Base-by-base conservation (phyloP, 768 basidiomycete species). In the Trametes cinnabarina region DNA sequence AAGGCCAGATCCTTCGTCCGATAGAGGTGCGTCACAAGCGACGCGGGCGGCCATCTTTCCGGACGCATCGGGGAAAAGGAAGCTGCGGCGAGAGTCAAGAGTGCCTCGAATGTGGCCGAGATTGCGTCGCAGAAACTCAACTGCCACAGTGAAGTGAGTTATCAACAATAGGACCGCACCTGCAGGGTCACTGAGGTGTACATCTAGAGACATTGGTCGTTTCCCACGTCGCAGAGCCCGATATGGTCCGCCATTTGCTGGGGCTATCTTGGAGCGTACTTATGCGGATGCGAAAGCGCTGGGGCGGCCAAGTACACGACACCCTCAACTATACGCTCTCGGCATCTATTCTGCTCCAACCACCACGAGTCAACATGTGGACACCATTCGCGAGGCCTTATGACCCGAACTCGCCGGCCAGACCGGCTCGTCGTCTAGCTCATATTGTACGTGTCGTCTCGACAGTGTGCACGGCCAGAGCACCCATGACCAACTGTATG, bases 21-120 rank as follows among this genome's bases (percentile, higher is more conserved):
- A 61, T 61, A 53, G 46, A 57, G 55, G 49, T 53, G 39, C 48
- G 41, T 47, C 50, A 53, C 41, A 15, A 47, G 25, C 19, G 44
- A 41, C 58, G 41, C 47, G 26, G 17, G 51, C 20, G 34, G 19
- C 20, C 47, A 48, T 47, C 47, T 26, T 48, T 61, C 54, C 54
- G 54, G 49, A 40, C 23, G 25, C 37, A 47, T 47, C 59, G 59
- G 46, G 54, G 54, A 61, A 61, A 61, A 55, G 26, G 52, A 59
- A 51, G 51, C 25, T 19, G 28, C 34, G 15, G 19, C 19, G 26
- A 19, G 41, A 22, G 41, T 26, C 41, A 34, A 47, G 52, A 15
- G 20, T 25, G 19, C 51, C 22, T 41, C 30, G 15, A 43, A 20
- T 30, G 25, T 44, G 42, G 42, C 51, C 51, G 32, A 34, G 32